A percentile compares a stretch with the other conserved stretches of the same genome.
phyloP scores from a whole-genome alignment of 257 asterid genomes.

The Asclepias syriaca region DNA sequence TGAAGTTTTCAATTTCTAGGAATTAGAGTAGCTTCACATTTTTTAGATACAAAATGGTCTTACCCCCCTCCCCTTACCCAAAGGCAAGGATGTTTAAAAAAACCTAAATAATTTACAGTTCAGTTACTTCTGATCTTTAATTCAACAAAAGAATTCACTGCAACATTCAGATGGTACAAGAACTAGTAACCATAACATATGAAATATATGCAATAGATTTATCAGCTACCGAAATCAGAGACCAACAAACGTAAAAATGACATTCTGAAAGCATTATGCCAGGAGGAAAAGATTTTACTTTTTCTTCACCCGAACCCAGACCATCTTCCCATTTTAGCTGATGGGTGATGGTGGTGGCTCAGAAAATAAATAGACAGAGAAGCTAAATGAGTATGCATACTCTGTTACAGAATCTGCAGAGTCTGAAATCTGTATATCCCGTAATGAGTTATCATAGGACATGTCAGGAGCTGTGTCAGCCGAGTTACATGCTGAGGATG shows the following conservation, averaged over 20 bases:
- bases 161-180: not conserved
- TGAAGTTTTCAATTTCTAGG: not conserved
- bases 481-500: slow-evolving; percentile 48
- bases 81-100: not conserved
- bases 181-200: not conserved
- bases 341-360: not conserved
- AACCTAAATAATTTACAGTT: not conserved
- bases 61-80: not conserved
- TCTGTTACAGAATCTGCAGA: slow-evolving; percentile 48
- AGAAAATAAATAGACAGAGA: not conserved
- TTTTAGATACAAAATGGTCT: not conserved
- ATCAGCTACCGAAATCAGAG: not conserved
- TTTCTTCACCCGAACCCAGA: not conserved
- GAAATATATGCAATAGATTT: not conserved
- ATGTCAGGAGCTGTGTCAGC: slow-evolving; percentile 65
- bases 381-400: slow-evolving; percentile 41
- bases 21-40: not conserved
- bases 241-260: not conserved
- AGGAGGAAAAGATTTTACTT: not conserved
- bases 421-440: slow-evolving; percentile 37
- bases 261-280: not conserved
- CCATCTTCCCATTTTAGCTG: not conserved
- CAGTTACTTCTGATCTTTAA: not conserved
- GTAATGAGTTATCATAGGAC: slow-evolving; percentile 48
- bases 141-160: not conserved